Evolutionary conservation across 345 rosid genomes (phyloP).

Genomic region (Murraya paniculata): DNA sequence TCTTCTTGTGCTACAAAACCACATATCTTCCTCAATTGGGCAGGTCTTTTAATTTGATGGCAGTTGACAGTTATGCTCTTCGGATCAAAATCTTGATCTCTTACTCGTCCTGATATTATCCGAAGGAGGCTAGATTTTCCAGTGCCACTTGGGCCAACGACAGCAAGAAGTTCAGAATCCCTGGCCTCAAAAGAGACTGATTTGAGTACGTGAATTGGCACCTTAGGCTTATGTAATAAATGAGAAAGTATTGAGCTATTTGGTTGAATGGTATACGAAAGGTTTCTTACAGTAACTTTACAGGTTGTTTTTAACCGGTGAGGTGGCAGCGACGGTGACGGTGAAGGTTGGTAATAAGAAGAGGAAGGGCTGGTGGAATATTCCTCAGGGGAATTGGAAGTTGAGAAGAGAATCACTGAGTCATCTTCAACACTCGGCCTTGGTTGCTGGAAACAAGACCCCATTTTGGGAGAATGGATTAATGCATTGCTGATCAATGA

Average conservation of each 20-base stretch:
- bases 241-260: constrained; percentile 23
- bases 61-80: constrained; percentile 45
- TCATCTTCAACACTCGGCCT: constrained; percentile 49
- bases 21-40: constrained; percentile 59
- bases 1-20: constrained; percentile 92
- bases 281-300: constrained; percentile 44
- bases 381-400: constrained; percentile 56
- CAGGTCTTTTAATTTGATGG: constrained; percentile 30
- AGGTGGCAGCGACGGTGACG: constrained; percentile 23
- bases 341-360: constrained; percentile 51
- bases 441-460: constrained; percentile 46
- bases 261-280: constrained; percentile 56
- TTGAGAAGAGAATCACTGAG: constrained; percentile 59
- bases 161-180: constrained; percentile 64
- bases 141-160: constrained; percentile 85
- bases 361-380: constrained; percentile 60
- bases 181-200: constrained; percentile 64
- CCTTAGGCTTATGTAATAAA: constrained; percentile 32
- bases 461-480: constrained; percentile 34
- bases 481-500: not conserved
- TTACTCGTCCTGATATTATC: constrained; percentile 69
- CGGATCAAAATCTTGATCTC: constrained; percentile 45
- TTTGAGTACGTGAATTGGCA: constrained; percentile 48
- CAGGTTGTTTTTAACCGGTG: constrained; percentile 4
- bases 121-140: constrained; percentile 83